Evolutionary conservation across 352 stramenopile genomes (phyloP).

Genomic region (Globisporangium apiculatum): DNA sequence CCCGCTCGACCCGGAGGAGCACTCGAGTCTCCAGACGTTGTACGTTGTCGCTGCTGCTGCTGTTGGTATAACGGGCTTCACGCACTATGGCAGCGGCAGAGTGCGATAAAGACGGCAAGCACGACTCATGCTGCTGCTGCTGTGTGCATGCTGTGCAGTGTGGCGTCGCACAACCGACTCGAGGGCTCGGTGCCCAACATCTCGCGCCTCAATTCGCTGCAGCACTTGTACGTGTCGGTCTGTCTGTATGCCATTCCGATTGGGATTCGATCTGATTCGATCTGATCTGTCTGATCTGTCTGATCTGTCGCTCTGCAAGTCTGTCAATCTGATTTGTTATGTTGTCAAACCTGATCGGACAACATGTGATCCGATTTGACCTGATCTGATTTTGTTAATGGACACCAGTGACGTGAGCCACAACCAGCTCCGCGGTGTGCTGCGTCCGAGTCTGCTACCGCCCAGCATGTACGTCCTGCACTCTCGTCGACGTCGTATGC

Average conservation of each 20-base stretch:
- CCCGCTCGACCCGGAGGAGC: slow-evolving; percentile 40
- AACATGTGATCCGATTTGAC: no score
- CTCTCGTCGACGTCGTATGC: slow-evolving; percentile 7
- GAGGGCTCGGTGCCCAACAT: slow-evolving; percentile 29
- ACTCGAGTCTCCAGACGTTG: slow-evolving; percentile 34
- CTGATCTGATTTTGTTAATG: no score
- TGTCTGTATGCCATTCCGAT: neutral
- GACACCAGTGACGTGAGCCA: slow-evolving; percentile 21
- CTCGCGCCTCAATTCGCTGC: slow-evolving; percentile 36
- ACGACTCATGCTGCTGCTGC: neutral
- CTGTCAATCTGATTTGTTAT: no score
- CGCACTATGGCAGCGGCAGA: no score
- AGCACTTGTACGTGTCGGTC: slow-evolving; percentile 35
- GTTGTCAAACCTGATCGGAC: no score
- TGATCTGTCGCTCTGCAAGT: no score
- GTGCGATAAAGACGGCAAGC: neutral
- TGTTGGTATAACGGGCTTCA: no score
- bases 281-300: no score
- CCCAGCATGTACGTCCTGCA: slow-evolving; percentile 19
- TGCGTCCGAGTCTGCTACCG: slow-evolving; percentile 17
- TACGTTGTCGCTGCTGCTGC: slow-evolving; percentile 15
- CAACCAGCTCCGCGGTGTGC: slow-evolving; percentile 23
- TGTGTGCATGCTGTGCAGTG: slow-evolving; percentile 13
- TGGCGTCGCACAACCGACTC: slow-evolving; percentile 45
- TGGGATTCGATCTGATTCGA: no score